These are phyloP conservation scores for Tylopilus orsonianus DNA, from an alignment of 1,284 basidiomycete species.

Conservation along the genomic window DNA sequence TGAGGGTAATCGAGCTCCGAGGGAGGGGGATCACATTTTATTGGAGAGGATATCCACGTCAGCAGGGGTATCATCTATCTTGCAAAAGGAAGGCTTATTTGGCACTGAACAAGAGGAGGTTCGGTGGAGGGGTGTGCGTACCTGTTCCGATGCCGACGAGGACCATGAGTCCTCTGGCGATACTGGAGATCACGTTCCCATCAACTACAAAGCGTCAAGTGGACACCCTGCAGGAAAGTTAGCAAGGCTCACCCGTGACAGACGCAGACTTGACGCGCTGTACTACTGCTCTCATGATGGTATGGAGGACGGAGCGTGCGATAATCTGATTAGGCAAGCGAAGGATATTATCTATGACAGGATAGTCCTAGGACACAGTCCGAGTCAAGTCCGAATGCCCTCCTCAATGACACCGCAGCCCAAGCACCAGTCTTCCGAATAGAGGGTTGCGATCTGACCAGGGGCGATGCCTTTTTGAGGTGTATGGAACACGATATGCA, in stretches of 20 bases:
- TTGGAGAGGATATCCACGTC: slow-evolving; percentile 74
- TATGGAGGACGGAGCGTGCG: background rate
- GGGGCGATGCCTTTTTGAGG: slow-evolving; percentile 72
- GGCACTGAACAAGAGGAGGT: slow-evolving; percentile 1
- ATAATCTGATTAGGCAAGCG: slow-evolving; percentile 4
- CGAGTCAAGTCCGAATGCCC: slow-evolving; percentile 12
- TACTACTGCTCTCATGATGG: slow-evolving; percentile 70
- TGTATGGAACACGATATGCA: slow-evolving; percentile 52
- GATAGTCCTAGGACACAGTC: background rate
- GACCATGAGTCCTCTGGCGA: slow-evolving; percentile 82
- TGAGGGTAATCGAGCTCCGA: background rate
- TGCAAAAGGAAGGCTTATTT: slow-evolving; percentile 5
- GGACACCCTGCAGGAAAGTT: background rate
- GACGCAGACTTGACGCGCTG: slow-evolving; percentile 77
- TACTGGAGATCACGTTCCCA: slow-evolving; percentile 70
- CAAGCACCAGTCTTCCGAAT: slow-evolving; percentile 75
- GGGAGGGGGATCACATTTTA: slow-evolving; percentile 59
- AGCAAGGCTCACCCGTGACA: slow-evolving; percentile 54
- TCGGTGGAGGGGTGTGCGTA: slow-evolving; percentile 36
- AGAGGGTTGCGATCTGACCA: slow-evolving; percentile 80
- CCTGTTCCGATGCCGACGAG: slow-evolving; percentile 84
- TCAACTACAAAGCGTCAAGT: slow-evolving; percentile 50
- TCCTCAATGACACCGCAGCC: slow-evolving; percentile 73
- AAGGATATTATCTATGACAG: background rate
- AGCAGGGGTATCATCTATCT: slow-evolving; percentile 71